Evolutionary conservation across 768 basidiomycete species (phyloP).

Genomic region (Russula ochroleuca): DNA sequence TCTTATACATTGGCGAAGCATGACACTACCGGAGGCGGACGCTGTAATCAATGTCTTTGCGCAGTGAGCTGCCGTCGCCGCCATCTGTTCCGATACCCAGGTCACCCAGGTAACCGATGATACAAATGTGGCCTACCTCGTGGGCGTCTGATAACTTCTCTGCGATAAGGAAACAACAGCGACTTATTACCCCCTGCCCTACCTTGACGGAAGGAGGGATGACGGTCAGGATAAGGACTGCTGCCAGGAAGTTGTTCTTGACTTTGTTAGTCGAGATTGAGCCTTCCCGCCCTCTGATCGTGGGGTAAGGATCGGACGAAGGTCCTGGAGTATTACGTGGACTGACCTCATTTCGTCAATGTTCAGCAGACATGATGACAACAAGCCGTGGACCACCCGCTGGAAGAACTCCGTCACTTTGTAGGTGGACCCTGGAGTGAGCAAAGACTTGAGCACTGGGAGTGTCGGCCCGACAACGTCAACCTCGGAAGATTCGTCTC

Average conservation of each 20-base stretch:
- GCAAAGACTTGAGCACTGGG: constrained; percentile 69
- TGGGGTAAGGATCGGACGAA: constrained; percentile 1
- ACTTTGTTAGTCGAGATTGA: constrained; percentile 72
- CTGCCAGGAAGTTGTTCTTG: constrained; percentile 84
- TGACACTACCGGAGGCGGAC: constrained; percentile 57
- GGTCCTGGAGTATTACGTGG: constrained; percentile 6
- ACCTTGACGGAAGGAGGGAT: constrained; percentile 63
- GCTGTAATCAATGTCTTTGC: constrained; percentile 78
- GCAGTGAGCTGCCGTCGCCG: constrained; percentile 86
- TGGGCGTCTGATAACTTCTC: constrained; percentile 68
- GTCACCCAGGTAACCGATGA: not conserved
- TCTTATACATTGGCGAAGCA: constrained; percentile 66
- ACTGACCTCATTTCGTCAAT: constrained; percentile 89
- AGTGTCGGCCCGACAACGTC: constrained; percentile 80
- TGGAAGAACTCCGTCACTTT: constrained; percentile 51
- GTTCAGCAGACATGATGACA: constrained; percentile 82
- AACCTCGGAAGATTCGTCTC: constrained; percentile 75
- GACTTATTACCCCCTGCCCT: constrained; percentile 73
- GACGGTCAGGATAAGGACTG: constrained; percentile 80
- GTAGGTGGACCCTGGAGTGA: constrained; percentile 49
- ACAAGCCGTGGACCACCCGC: constrained; percentile 65
- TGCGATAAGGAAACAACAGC: constrained; percentile 76
- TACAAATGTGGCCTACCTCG: constrained; percentile 47
- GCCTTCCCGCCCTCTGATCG: constrained; percentile 71
- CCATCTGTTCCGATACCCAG: constrained; percentile 45